Base-by-base conservation (phyloP, 768 basidiomycete genomes). In the Fomitopsis pulvina region DNA sequence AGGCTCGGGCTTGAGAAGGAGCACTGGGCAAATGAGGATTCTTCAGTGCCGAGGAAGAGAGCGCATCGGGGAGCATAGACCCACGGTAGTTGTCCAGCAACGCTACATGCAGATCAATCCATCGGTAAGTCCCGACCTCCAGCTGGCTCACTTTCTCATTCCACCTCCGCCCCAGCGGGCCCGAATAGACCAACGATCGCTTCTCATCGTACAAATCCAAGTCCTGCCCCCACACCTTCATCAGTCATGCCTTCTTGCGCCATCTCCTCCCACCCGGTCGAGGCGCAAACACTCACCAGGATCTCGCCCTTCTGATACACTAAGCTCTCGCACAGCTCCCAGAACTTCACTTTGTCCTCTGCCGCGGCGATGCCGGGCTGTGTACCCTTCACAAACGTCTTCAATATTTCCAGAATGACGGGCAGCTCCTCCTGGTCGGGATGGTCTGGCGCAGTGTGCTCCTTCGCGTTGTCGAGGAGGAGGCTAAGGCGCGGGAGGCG, bases 301-400 rank as follows among this genome's bases (percentile, higher is more conserved):
- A 93, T 80, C 64, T 94, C 91, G 22, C 87, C 91, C 54, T 76
- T 81, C 59, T 81, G 80, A 59, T 81, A 89, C 11, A 79, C 66
- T 43, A 95, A 62, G 57, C 77, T 83, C 68, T 94, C 89, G 55
- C 80, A 81, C 2, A 94, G 68, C 46, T 72, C 81, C 84, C 86
- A 89, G 52, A 91, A 83, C 61, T 91, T 92, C 56, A 93, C 92
- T 63, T 92, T 92, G 54, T 80, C 77, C 62, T 94, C 92, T 1
- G 92, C 89, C n/a, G 84, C 87, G 52, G 82, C 87, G 52, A 95
- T 93, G 3, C 92, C 92, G 1, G 91, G 91, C 59, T 94, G 85
- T 0, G 89, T 89, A 55, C 84, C 84, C 71, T 87, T 91, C 52
- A 95, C 75, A 53, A 81, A 83, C 41, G 83, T 78, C 26, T 74